A percentile compares a stretch with the other conserved stretches of the same genome.
Conservation (phyloP, 371 early-diverging fungal genomes). For the Umbelopsis sp. region DNA sequence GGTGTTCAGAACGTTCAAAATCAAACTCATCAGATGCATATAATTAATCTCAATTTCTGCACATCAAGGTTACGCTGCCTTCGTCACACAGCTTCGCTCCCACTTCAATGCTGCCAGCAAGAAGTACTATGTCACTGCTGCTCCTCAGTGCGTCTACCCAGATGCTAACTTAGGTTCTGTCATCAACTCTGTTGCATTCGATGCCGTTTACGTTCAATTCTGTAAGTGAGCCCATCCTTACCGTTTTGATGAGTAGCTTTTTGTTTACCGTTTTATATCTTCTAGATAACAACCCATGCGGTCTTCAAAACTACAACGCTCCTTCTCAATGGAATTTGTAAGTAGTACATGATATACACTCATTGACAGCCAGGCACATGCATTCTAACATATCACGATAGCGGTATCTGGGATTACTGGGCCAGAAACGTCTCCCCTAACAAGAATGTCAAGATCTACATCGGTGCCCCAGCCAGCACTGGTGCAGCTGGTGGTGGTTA, state of each 20-base stretch:
- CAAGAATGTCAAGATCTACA: conserved; percentile 59
- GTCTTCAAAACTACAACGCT: conserved; percentile 54
- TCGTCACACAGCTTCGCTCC: conserved; percentile 50
- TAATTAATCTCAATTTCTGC: neutral
- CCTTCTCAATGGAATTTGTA: conserved; percentile 44
- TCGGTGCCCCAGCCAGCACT: conserved; percentile 64
- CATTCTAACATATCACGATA: conserved; percentile 27
- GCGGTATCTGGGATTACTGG: conserved; percentile 68
- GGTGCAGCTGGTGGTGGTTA: conserved; percentile 65
- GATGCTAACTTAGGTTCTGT: conserved; percentile 60
- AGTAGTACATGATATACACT: conserved; percentile 9
- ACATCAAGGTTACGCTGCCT: conserved; percentile 52
- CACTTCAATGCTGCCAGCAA: conserved; percentile 36
- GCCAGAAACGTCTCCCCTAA: conserved; percentile 60
- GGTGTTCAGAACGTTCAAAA: neutral
- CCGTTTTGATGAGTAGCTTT: neutral
- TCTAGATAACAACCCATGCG: conserved; percentile 75
- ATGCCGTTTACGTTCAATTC: conserved; percentile 75
- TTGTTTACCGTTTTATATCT: neutral
- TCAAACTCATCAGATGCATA: no score
- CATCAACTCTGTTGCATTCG: conserved; percentile 60
- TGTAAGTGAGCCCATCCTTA: conserved; percentile 35
- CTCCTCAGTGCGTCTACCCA: conserved; percentile 79
- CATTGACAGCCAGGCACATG: neutral
- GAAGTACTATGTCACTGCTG: conserved; percentile 72